These are phyloP conservation scores for Lodderomyces theae DNA, from an alignment of 1,139 yeast species.

Conservation along the genomic window DNA sequence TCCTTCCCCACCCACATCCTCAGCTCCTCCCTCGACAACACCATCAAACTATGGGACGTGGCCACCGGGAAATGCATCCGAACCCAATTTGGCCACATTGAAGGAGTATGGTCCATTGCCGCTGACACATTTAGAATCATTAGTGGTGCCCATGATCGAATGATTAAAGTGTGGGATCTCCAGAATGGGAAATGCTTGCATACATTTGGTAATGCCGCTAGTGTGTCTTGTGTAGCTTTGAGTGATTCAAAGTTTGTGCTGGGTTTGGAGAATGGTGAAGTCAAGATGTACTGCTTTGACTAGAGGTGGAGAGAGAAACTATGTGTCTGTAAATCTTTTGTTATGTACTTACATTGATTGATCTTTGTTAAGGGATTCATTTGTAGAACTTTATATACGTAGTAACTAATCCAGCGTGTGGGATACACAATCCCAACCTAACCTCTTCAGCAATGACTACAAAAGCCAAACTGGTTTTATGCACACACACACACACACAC, in stretches of 20 bases:
- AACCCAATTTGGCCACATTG: slow-evolving; percentile 95
- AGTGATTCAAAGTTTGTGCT: slow-evolving; percentile 89
- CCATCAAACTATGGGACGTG: slow-evolving; percentile 92
- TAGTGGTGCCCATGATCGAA: slow-evolving; percentile 89
- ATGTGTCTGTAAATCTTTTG: no score
- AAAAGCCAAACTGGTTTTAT: no score
- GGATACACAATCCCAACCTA: no score
- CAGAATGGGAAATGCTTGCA: slow-evolving; percentile 93
- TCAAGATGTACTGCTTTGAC: slow-evolving; percentile 79
- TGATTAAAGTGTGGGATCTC: slow-evolving; percentile 92
- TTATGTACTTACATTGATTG: no score
- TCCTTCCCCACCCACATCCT: slow-evolving; percentile 71
- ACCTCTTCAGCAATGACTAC: no score
- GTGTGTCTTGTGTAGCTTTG: slow-evolving; percentile 84
- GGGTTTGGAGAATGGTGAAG: slow-evolving; percentile 85
- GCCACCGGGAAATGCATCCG: slow-evolving; percentile 82
- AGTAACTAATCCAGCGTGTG: no score
- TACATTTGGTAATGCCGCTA: slow-evolving; percentile 73
- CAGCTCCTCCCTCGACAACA: slow-evolving; percentile 88
- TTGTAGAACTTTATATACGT: no score
- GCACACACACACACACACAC: no score
- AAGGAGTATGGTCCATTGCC: slow-evolving; percentile 95
- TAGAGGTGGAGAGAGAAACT: slow-evolving; percentile 11
- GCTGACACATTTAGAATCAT: slow-evolving; percentile 94
- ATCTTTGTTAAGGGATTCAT: no score